A percentile compares a stretch with the other conserved stretches of the same genome.
Conservation (phyloP, 129 eudicot genomes). For the Helichrysum umbraculigerum region DNA sequence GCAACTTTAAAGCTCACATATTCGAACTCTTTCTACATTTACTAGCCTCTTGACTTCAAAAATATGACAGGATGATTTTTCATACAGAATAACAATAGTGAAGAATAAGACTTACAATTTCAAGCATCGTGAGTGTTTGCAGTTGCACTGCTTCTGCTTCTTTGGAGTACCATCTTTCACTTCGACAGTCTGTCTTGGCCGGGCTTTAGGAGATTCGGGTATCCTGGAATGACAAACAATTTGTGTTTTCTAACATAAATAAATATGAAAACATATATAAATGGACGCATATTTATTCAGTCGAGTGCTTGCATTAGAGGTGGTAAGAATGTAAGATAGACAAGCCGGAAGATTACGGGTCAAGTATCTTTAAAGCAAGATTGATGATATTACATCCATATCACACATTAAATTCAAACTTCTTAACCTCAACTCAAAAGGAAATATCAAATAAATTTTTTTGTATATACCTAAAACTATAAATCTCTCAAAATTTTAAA, state of each 20-base stretch:
- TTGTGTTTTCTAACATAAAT: neutral
- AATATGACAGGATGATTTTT: neutral
- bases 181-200: slow-evolving; percentile 61
- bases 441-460: neutral
- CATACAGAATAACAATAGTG: neutral
- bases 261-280: neutral
- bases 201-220: slow-evolving; percentile 77
- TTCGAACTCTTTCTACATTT: neutral
- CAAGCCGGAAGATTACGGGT: neutral
- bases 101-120: slow-evolving; percentile 62
- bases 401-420: neutral
- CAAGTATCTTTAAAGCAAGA: neutral
- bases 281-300: neutral
- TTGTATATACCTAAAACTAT: neutral
- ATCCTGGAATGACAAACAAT: slow-evolving; percentile 46
- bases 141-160: slow-evolving; percentile 91
- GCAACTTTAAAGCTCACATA: neutral
- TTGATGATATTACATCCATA: slow-evolving; percentile 1
- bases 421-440: neutral
- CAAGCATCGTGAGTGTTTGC: slow-evolving; percentile 93
- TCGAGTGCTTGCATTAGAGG: neutral
- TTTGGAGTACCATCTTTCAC: slow-evolving; percentile 86
- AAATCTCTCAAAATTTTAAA: neutral
- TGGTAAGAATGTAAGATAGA: too few species aligned
- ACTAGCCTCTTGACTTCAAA: neutral